Evolutionary conservation across 2,329 filamentous ascomycete species (phyloP), one percentile per base, ranked within the genome.

Genomic region (Nemania serpens): DNA sequence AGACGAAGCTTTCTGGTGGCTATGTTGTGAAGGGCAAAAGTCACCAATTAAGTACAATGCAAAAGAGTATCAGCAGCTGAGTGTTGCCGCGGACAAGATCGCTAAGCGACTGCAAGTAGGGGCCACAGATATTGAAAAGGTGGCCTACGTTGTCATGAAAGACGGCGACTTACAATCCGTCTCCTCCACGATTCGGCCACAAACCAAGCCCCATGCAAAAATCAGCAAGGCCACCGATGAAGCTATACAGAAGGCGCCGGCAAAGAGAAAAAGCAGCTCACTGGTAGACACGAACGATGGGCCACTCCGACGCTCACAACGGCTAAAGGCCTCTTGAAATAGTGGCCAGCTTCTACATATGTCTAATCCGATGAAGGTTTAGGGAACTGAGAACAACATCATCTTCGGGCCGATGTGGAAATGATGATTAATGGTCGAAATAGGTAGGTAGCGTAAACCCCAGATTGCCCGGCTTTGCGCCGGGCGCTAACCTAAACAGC

Each of bases 1-100:
- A 2, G 91, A 96, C 70, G 91, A 95, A 75, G 81, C 88, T 3
- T 94, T 88, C 71, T 83, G 87, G 66, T 94, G 90, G 90, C 75
- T 89, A 5, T 84, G 84, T 69, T 84, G 83, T 70, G 73, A 75
- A n/a, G 80, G 81, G 0, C 75, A 77, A 42, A 81, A 77, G 55
- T 75, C 70, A 0, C 75, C 78, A 22, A 87, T 91, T 72, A 90
- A 88, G 74, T 95, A 95, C 75, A 88, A 81, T 43, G 74, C 77
- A 18, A 87, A 86, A 66, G 90, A 93, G 75, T 94, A 93, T 67
- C 73, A 77, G 42, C 74, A 76, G n/a, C 72, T 94, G 22, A 78
- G 80, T 37, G 69, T 72, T 4, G 72, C 75, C 53, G 79, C 81
- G 0, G 71, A 74, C 12, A 66, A 69, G 20, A 65, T 90, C 49